These are phyloP conservation scores for Macaranga tanarius DNA, from an alignment of 441 rosid genomes.

Conservation along the genomic window DNA sequence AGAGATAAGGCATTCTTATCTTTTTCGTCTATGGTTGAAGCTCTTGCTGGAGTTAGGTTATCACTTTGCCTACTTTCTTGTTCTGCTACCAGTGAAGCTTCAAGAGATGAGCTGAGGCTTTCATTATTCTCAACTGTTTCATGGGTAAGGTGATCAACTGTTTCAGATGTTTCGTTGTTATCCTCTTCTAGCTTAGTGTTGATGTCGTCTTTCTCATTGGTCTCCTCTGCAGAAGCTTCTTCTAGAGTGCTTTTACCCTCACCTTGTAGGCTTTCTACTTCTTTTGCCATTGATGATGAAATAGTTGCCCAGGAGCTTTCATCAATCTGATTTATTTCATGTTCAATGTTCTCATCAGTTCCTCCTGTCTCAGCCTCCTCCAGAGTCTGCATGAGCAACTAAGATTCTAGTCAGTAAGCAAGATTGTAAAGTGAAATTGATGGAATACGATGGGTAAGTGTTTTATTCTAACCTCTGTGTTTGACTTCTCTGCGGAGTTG, in stretches of 20 bases:
- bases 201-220: no score
- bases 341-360: slow-evolving; percentile 17
- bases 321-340: slow-evolving; percentile 10
- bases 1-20: slow-evolving; percentile 4
- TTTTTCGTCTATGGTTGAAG: slow-evolving; percentile 16
- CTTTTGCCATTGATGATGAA: slow-evolving; percentile 12
- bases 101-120: slow-evolving; percentile 6
- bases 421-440: slow-evolving; percentile 3
- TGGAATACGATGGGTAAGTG: neutral
- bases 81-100: slow-evolving; percentile 1
- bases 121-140: slow-evolving; percentile 11
- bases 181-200: no score
- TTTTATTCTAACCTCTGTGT: slow-evolving; percentile 30
- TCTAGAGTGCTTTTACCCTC: slow-evolving; percentile 3
- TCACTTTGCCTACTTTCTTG: slow-evolving; percentile 7
- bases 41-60: neutral
- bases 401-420: slow-evolving; percentile 8
- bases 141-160: neutral
- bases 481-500: slow-evolving; percentile 13
- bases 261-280: slow-evolving; percentile 5
- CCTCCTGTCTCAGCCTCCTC: slow-evolving; percentile 21
- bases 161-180: neutral
- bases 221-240: slow-evolving; percentile 11
- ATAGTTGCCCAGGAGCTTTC: slow-evolving; percentile 6
- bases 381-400: slow-evolving; percentile 22